Conservation (phyloP, 2,329 filamentous ascomycete species). For the Phyllosticta citriasiana region DNA sequence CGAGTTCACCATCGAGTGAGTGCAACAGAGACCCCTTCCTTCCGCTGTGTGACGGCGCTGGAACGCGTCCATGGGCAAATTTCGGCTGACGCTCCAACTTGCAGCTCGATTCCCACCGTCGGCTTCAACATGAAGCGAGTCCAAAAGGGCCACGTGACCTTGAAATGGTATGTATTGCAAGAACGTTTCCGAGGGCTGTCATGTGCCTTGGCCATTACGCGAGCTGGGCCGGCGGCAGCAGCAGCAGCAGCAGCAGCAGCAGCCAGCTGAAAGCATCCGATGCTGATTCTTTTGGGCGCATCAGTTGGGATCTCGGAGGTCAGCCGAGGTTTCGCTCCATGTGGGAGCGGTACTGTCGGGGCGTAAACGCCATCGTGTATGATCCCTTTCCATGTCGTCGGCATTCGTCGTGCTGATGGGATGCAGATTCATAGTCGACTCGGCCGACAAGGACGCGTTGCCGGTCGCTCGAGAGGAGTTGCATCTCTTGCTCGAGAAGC, state of each 20-base stretch:
- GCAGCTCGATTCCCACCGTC: slow-evolving; percentile 92
- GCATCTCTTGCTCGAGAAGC: slow-evolving; percentile 76
- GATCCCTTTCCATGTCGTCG: slow-evolving; percentile 17
- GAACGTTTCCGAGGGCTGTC: slow-evolving; percentile 12
- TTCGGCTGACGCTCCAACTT: slow-evolving; percentile 7
- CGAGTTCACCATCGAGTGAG: slow-evolving; percentile 98
- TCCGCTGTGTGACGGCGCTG: neutral
- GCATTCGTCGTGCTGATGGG: slow-evolving; percentile 19
- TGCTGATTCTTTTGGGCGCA: slow-evolving; percentile 10
- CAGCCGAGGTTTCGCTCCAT: slow-evolving; percentile 95
- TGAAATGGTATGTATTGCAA: slow-evolving; percentile 64
- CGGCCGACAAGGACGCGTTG: slow-evolving; percentile 71
- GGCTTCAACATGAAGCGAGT: slow-evolving; percentile 99
- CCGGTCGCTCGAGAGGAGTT: slow-evolving; percentile 86
- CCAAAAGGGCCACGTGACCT: slow-evolving; percentile 92
- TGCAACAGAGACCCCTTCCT: slow-evolving; percentile 17
- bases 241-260: neutral
- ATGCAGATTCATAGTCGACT: slow-evolving; percentile 82
- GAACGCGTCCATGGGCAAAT: slow-evolving; percentile 10
- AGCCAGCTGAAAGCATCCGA: neutral
- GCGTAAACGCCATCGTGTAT: slow-evolving; percentile 90
- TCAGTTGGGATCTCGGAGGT: slow-evolving; percentile 87
- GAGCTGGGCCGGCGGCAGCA: neutral
- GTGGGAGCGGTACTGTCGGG: slow-evolving; percentile 98
- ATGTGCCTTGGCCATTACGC: slow-evolving; percentile 5